Evolutionary conservation across 306 rosid species (phyloP).

Genomic region (Arachis stenosperma): DNA sequence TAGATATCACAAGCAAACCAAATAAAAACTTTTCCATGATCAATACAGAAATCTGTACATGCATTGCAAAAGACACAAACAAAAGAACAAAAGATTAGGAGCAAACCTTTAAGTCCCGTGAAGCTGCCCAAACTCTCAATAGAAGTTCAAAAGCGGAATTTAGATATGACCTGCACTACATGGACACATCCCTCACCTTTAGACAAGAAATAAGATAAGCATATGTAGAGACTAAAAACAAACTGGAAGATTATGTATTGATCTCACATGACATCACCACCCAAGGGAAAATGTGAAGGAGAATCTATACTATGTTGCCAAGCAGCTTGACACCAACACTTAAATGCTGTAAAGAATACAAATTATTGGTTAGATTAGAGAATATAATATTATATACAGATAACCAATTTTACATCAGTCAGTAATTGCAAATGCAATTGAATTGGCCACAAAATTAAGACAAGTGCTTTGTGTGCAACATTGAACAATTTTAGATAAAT

Average conservation of each 20-base stretch:
- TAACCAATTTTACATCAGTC: not conserved
- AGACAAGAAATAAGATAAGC: conserved; percentile 43
- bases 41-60: not conserved
- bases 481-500: conserved; percentile 39
- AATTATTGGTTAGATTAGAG: conserved; percentile 27
- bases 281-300: conserved; percentile 71
- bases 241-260: conserved; percentile 32
- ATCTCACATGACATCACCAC: conserved; percentile 91
- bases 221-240: conserved; percentile 21
- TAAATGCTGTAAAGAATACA: conserved; percentile 74
- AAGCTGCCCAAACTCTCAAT: conserved; percentile 91
- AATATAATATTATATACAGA: not conserved
- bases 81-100: conserved; percentile 25
- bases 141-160: conserved; percentile 95
- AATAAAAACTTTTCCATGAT: not conserved
- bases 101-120: conserved; percentile 88
- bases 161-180: conserved; percentile 88
- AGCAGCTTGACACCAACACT: conserved; percentile 99
- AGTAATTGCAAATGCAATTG: conserved; percentile 28
- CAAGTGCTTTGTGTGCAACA: not conserved
- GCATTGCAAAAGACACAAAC: not conserved
- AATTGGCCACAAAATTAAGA: conserved; percentile 23
- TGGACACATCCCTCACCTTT: conserved; percentile 43
- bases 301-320: conserved; percentile 78
- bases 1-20: conserved; percentile 1